A percentile compares a stretch with the other conserved stretches of the same genome.
Evolutionary conservation across 2,329 filamentous ascomycete genomes (phyloP).

Genomic region (Xylaria hypoxylon): DNA sequence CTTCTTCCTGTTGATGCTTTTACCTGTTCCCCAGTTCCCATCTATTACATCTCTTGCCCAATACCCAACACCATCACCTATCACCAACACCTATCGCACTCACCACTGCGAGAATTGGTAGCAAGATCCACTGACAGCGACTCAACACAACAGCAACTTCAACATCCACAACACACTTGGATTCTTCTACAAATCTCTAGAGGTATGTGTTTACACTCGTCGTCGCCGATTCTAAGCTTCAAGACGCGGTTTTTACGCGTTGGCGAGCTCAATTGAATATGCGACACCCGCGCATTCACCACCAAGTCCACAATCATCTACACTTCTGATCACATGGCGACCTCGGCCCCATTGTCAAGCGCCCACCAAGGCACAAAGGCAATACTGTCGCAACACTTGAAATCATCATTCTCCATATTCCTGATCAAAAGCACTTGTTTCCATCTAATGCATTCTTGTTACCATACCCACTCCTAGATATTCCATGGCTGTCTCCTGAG

Average conservation of each 20-base stretch:
- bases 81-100: constrained; percentile 37
- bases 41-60: constrained; percentile 7
- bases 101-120: constrained; percentile 30
- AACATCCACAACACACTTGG: constrained; percentile 45
- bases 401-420: background rate
- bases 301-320: constrained; percentile 13
- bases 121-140: constrained; percentile 47
- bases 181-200: constrained; percentile 42
- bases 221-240: constrained; percentile 52
- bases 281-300: constrained; percentile 50
- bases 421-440: too few species aligned
- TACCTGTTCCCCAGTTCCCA: constrained; percentile 13
- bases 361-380: background rate
- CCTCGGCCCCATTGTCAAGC: constrained; percentile 26
- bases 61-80: constrained; percentile 22
- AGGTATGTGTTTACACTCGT: constrained; percentile 53
- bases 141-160: constrained; percentile 51
- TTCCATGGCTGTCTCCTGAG: background rate
- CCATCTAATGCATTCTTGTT: background rate
- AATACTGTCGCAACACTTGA: background rate
- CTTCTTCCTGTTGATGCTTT: constrained; percentile 27
- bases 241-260: constrained; percentile 50
- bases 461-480: background rate
- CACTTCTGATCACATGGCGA: constrained; percentile 18
- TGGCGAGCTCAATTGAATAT: constrained; percentile 55